Evolutionary conservation across 441 rosid species (phyloP), one percentile per base, ranked within the genome.

Genomic region (Sinapis alba): DNA sequence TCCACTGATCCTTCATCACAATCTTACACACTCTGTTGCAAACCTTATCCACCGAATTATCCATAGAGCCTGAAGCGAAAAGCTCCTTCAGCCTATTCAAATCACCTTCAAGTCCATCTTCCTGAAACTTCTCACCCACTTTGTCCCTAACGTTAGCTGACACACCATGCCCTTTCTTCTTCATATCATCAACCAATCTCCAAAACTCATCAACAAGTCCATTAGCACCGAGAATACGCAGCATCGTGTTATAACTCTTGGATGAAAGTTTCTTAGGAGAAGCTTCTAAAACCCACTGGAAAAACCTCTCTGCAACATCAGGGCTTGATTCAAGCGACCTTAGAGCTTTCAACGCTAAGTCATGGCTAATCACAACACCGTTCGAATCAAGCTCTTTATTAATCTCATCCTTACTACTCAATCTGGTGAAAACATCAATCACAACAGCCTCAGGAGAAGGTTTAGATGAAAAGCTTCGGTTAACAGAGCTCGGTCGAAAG

Each of bases 1-100:
- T 80, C 97, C 98, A 94, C 20, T 81, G 77, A 54, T 84, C 83
- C 72, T 82, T 87, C 86, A 78, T 87, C 69, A 94, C 81, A 77
- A 94, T 80, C 84, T 86, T 87, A 84, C 89, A 86, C 38, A 90
- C 71, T 68, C 85, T 86, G 36, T 84, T 74, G 61, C 86, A 83
- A 72, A 81, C 65, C 75, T 84, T 92, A 43, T 83, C 89, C 3
- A 71, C 36, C 0, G 91, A 86, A 41, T 78, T 80, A 85, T 88
- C 95, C 21, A 78, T 32, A 2, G 95, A 92, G 6, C 92, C 94
- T 0, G 85, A 75, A 0, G 88, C 87, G 47, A 92, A 92, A 62
- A 89, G 63, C 66, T 78, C 87, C 41, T 77, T 87, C 51, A 94
- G 79, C 80, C 73, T 87, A 77, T 83, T 86, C 68, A 84, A 71